Evolutionary conservation across 495 filamentous ascomycete species (phyloP).

Genomic region (Neurospora hispaniola): DNA sequence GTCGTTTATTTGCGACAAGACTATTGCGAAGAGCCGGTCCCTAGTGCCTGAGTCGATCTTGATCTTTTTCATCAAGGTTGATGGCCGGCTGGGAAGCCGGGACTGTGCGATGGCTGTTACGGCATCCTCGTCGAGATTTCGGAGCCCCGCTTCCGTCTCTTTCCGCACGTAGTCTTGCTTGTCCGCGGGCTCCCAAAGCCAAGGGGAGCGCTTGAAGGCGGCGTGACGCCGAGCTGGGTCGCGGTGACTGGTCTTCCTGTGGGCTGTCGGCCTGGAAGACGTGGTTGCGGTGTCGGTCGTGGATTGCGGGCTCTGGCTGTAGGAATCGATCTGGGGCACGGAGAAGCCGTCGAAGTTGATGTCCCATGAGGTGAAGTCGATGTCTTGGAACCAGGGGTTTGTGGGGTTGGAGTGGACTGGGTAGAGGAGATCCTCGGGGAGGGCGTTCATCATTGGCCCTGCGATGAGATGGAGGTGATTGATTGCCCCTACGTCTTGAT

Average conservation of each 20-base stretch:
- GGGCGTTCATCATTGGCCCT: background rate
- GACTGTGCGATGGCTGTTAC: background rate
- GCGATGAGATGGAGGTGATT: background rate
- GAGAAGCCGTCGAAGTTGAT: constrained; percentile 9
- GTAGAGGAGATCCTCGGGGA: constrained; percentile 6
- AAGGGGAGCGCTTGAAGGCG: constrained; percentile 15
- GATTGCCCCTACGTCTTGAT: background rate
- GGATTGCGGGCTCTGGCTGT: constrained; percentile 10
- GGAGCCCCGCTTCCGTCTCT: constrained; percentile 7
- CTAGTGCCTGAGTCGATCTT: constrained; percentile 9
- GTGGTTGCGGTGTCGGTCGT: background rate
- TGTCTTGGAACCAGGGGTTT: constrained; percentile 9
- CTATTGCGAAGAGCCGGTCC: constrained; percentile 14
- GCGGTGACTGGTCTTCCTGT: background rate
- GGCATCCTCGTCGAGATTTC: constrained; percentile 5
- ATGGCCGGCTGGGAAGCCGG: background rate
- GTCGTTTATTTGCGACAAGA: constrained; percentile 7
- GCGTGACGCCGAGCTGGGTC: constrained; percentile 11
- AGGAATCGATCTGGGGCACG: constrained; percentile 9
- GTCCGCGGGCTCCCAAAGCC: constrained; percentile 14
- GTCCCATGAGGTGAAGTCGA: constrained; percentile 16
- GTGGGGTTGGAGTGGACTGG: constrained; percentile 3
- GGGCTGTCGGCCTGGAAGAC: background rate
- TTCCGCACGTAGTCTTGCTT: constrained; percentile 12
- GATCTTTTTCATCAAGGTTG: constrained; percentile 2